Evolutionary conservation across 73 alveolate species (phyloP).

Genomic region (Uronychia binucleata): DNA sequence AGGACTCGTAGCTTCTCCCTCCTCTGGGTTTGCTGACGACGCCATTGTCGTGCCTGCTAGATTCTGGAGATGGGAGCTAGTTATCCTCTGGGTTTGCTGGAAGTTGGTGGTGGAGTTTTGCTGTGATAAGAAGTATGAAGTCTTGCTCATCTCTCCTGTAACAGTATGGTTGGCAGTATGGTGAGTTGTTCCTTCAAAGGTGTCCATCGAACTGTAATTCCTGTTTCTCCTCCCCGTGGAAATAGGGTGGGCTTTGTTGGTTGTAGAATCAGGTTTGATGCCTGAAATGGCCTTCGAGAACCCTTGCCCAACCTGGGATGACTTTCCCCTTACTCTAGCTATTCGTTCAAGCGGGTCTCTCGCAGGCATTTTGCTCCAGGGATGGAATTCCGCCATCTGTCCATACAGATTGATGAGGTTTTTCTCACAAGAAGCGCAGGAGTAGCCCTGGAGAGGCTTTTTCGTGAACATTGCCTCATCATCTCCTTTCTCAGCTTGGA

Average conservation of each 20-base stretch:
- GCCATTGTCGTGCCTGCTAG: neutral
- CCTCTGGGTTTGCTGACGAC: neutral
- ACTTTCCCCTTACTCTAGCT: slow-evolving; percentile 7
- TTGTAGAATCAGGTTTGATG: slow-evolving; percentile 34
- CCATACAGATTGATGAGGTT: slow-evolving; percentile 76
- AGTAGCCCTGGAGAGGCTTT: slow-evolving; percentile 82
- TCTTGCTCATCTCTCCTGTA: neutral
- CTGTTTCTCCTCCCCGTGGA: neutral
- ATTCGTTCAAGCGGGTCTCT: slow-evolving; percentile 87
- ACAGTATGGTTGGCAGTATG: neutral
- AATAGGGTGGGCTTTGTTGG: neutral
- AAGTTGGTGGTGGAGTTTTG: neutral
- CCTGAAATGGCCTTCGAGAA: slow-evolving; percentile 48
- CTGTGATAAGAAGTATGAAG: neutral
- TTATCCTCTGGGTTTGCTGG: neutral
- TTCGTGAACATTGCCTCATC: slow-evolving; percentile 86
- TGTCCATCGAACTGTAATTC: neutral
- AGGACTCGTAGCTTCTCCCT: too few relatives aligned
- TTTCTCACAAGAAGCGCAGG: slow-evolving; percentile 92
- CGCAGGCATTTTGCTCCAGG: slow-evolving; percentile 87
- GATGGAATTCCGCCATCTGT: slow-evolving; percentile 64
- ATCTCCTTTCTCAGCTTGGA: slow-evolving; percentile 43
- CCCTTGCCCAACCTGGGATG: slow-evolving; percentile 23
- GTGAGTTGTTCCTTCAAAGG: neutral
- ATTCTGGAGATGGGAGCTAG: neutral